These are phyloP conservation scores for Sporothrix variecibatus DNA, from an alignment of 2,329 filamentous ascomycete species.

Conservation along the genomic window DNA sequence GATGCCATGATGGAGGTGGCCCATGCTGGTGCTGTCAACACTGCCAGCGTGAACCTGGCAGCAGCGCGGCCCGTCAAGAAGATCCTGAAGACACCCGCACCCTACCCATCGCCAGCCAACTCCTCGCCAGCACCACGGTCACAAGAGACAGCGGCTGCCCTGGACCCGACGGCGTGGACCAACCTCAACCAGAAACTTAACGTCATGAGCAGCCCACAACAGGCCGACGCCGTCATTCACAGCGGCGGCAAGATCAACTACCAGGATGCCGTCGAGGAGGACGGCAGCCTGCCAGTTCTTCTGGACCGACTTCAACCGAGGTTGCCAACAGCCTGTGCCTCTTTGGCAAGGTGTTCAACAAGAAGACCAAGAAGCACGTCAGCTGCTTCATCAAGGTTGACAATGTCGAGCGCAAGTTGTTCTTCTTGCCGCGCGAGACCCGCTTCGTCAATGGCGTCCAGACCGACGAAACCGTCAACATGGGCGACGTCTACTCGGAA, in stretches of 20 bases:
- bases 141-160: constrained; percentile 49
- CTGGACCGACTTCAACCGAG: constrained; percentile 96
- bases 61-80: constrained; percentile 78
- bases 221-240: constrained; percentile 66
- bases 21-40: constrained; percentile 68
- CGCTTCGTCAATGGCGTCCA: constrained; percentile 60
- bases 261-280: constrained; percentile 85
- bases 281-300: constrained; percentile 92
- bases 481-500: constrained; percentile 88
- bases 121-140: constrained; percentile 65
- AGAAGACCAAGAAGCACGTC: constrained; percentile 73
- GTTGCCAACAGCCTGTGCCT: constrained; percentile 88
- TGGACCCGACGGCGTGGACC: constrained; percentile 88
- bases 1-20: constrained; percentile 88
- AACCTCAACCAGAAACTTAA: constrained; percentile 83
- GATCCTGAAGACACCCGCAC: constrained; percentile 61
- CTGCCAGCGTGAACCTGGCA: constrained; percentile 78
- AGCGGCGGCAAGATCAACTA: constrained; percentile 84
- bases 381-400: constrained; percentile 97
- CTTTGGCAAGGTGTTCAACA: constrained; percentile 95
- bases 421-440: constrained; percentile 79
- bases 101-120: constrained; percentile 69
- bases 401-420: constrained; percentile 89
- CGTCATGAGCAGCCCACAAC: constrained; percentile 67
- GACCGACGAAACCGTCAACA: constrained; percentile 76